Evolutionary conservation across 345 rosid genomes (phyloP).

Genomic region (Populus simonii): DNA sequence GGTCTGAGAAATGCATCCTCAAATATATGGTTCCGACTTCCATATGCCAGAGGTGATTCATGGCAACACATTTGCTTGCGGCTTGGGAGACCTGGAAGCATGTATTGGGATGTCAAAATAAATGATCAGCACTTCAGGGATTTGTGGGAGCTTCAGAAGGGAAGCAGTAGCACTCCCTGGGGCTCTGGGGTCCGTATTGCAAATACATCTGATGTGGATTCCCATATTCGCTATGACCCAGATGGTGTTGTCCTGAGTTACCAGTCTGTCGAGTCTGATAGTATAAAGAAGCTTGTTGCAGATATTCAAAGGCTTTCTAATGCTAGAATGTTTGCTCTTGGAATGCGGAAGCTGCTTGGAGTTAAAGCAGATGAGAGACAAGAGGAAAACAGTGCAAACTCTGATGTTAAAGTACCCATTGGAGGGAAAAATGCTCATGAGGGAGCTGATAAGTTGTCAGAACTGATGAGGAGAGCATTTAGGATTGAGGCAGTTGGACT

Average conservation of each 20-base stretch:
- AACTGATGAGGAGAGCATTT: constrained; percentile 84
- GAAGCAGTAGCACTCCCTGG: constrained; percentile 71
- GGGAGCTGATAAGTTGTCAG: constrained; percentile 67
- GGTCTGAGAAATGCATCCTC: constrained; percentile 70
- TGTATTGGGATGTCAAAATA: constrained; percentile 97
- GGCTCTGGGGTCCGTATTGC: constrained; percentile 95
- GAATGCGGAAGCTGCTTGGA: constrained; percentile 91
- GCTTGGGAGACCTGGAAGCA: constrained; percentile 98
- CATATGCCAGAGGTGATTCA: constrained; percentile 70
- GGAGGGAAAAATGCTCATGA: constrained; percentile 66
- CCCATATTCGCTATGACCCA: constrained; percentile 90
- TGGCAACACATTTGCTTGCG: constrained; percentile 98
- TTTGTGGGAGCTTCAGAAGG: constrained; percentile 97
- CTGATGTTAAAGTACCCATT: constrained; percentile 47
- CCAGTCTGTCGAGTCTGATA: constrained; percentile 86
- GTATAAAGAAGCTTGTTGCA: constrained; percentile 88
- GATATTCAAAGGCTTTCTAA: constrained; percentile 90
- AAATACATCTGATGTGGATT: constrained; percentile 85
- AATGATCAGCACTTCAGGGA: constrained; percentile 96
- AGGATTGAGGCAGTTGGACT: constrained; percentile 93
- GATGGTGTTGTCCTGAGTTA: constrained; percentile 95
- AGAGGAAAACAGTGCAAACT: constrained; percentile 52
- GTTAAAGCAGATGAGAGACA: constrained; percentile 74
- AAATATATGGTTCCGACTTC: constrained; percentile 94
- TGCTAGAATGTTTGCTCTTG: constrained; percentile 93